phyloP scores from a whole-genome alignment of 164 flowering plant genomes.

The Cinnamomum micranthum region DNA sequence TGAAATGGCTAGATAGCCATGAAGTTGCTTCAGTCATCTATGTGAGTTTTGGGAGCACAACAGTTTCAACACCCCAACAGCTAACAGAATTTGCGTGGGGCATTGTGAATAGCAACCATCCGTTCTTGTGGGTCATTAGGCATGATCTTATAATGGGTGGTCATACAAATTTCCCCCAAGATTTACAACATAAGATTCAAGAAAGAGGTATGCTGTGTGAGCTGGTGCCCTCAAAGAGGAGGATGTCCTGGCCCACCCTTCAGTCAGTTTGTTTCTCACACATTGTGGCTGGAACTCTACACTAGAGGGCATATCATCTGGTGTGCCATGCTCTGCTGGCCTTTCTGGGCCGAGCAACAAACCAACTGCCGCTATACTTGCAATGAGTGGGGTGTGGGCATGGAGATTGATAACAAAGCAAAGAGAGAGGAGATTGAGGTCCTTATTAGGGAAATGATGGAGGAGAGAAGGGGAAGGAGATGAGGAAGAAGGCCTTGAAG shows the following conservation, averaged over 20 bases:
- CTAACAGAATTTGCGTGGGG: constrained; percentile 34
- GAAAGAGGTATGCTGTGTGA: constrained; percentile 15
- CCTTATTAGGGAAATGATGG: constrained; percentile 1
- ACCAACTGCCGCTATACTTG: constrained; percentile 6
- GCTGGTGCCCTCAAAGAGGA: constrained; percentile 20
- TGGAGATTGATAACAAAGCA: constrained; percentile 7
- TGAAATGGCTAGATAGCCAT: constrained; percentile 21
- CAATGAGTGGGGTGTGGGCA: constrained; percentile 11
- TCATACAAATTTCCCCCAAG: constrained; percentile 14
- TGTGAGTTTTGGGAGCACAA: constrained; percentile 27
- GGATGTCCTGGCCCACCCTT: constrained; percentile 10
- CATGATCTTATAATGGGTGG: constrained; percentile 20
- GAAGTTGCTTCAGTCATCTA: constrained; percentile 20
- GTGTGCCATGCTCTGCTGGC: constrained; percentile 12
- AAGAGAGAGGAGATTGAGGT: constrained; percentile 1
- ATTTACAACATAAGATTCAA: constrained; percentile 16
- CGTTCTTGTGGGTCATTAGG: constrained; percentile 25
- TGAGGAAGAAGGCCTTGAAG: constrained; percentile 1
- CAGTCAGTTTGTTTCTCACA: constrained; percentile 5
- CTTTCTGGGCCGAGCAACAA: constrained; percentile 1
- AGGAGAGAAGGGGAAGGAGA: constrained; percentile 9
- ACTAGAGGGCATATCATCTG: constrained; percentile 2
- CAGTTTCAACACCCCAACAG: constrained; percentile 21
- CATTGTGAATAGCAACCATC: constrained; percentile 22
- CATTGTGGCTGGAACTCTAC: constrained; percentile 12